These are phyloP conservation scores for Pestalotiopsis sp. DNA, from an alignment of 2,329 filamentous ascomycete genomes.

Conservation along the genomic window DNA sequence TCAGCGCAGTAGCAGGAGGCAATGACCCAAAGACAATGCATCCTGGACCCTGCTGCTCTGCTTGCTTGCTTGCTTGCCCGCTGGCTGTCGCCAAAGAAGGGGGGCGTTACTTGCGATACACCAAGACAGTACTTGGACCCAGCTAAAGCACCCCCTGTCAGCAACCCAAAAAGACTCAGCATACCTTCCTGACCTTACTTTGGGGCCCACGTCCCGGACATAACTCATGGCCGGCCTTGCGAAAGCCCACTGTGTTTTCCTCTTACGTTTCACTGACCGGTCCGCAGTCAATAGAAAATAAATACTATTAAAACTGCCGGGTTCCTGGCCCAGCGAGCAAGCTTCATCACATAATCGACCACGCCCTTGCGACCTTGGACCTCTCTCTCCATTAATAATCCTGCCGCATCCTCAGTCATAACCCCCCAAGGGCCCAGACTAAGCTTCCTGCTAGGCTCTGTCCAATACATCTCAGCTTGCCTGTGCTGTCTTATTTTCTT, in stretches of 20 bases:
- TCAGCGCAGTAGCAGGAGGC: not conserved
- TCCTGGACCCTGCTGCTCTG: not conserved
- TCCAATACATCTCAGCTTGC: not conserved
- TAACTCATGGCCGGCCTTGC: slow-evolving; percentile 32
- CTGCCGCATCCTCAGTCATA: slow-evolving; percentile 13
- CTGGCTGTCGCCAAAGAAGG: not conserved
- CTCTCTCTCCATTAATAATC: slow-evolving; percentile 34
- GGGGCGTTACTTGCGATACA: slow-evolving; percentile 2
- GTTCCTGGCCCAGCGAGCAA: slow-evolving; percentile 1
- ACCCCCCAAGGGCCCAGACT: not conserved
- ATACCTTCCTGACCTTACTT: slow-evolving; percentile 1
- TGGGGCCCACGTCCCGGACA: slow-evolving; percentile 30
- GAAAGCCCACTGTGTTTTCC: slow-evolving; percentile 23
- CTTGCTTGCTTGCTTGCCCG: not conserved
- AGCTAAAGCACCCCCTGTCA: slow-evolving; percentile 29
- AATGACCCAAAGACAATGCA: not conserved
- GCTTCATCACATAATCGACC: slow-evolving; percentile 35
- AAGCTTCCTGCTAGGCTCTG: not conserved
- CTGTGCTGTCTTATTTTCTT: not conserved
- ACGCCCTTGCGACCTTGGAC: slow-evolving; percentile 26
- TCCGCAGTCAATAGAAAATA: slow-evolving; percentile 19
- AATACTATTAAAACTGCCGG: slow-evolving; percentile 25
- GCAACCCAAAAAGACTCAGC: slow-evolving; percentile 19
- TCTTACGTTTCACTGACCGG: slow-evolving; percentile 23
- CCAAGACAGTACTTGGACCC: slow-evolving; percentile 13